A percentile compares a stretch with the other conserved stretches of the same genome.
Evolutionary conservation across 2,329 filamentous ascomycete genomes (phyloP).

Genomic region (Paracamarosporium sp.): DNA sequence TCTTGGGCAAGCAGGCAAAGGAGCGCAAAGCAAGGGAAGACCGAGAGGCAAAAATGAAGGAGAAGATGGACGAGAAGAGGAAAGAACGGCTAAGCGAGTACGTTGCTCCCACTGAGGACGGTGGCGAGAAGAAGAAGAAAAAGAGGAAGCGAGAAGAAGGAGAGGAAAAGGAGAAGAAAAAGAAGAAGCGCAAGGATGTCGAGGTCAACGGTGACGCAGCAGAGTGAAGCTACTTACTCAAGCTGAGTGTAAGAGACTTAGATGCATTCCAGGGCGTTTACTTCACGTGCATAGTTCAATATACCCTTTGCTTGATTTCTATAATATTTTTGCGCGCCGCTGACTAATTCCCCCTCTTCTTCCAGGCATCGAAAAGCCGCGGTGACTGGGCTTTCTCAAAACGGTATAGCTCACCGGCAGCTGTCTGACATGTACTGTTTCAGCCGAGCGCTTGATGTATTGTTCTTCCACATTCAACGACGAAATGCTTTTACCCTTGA

Average conservation of each 20-base stretch:
- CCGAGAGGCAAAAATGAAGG: constrained; percentile 81
- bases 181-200: constrained; percentile 33
- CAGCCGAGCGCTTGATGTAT: constrained; percentile 4
- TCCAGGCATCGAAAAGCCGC: neutral
- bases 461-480: neutral
- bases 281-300: constrained; percentile 11
- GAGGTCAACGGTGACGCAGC: constrained; percentile 34
- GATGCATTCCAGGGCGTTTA: constrained; percentile 12
- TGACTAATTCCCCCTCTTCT: neutral
- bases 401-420: neutral
- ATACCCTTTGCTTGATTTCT: constrained; percentile 12
- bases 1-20: constrained; percentile 90
- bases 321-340: neutral
- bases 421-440: constrained; percentile 19
- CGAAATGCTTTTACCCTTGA: neutral
- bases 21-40: constrained; percentile 81
- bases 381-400: constrained; percentile 17
- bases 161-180: constrained; percentile 54
- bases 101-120: constrained; percentile 81
- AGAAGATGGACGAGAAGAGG: constrained; percentile 87
- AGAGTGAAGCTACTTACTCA: constrained; percentile 13
- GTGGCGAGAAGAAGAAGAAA: constrained; percentile 57
- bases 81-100: constrained; percentile 86
- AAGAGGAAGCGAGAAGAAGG: constrained; percentile 57
- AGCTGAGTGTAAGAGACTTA: neutral